Base-by-base conservation (phyloP, 2,329 filamentous ascomycete genomes). In the Pseudocercospora fijiensis region DNA sequence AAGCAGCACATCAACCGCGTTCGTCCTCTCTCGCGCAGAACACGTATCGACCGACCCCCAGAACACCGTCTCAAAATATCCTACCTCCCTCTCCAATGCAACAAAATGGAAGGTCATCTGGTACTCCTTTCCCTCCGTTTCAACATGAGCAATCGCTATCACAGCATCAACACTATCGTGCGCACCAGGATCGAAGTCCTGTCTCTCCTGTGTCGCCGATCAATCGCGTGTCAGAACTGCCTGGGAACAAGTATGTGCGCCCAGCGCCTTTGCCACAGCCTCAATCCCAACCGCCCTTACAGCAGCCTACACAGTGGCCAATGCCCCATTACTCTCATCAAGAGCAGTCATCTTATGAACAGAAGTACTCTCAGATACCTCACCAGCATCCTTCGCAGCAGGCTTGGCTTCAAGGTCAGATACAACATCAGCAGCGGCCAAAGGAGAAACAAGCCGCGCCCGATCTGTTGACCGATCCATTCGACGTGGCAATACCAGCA, bases 391-490 rank as follows among this genome's bases (percentile, higher is more conserved):
- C 58, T 33, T 20, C 53, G 24, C 53, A 56, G 30, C 53, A 41
- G n/a, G 28, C 9, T n/a, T 37, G 53, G 53, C 27, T 28, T 27
- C 56, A 37, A 55, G 61, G 65, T 33, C 58, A 63, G 4, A 59
- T 45, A 24, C 66, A 65, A 41, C 61, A 58, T 33, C 60, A 66
- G 13, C 67, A 63, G 13, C 65, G 64, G n/a, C 69, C 61, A 49
- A 64, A 66, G 16, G 70, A 75, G 49, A 74, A 71, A 62, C 77
- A 60, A 75, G 77, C 81, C 4, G 78, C 76, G 61, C 74, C 75
- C 13, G 86, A 90, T 70, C 82, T 90, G 53, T 81, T 90, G 59
- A 85, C 86, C 33, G 86, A 86, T 20, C 84, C 85, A 0, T 85
- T 88, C 61, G 84, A 88, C 64, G 78, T 87, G 5, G 81, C 85